Conservation (phyloP, 768 basidiomycete genomes). For the Phaffia australis region DNA sequence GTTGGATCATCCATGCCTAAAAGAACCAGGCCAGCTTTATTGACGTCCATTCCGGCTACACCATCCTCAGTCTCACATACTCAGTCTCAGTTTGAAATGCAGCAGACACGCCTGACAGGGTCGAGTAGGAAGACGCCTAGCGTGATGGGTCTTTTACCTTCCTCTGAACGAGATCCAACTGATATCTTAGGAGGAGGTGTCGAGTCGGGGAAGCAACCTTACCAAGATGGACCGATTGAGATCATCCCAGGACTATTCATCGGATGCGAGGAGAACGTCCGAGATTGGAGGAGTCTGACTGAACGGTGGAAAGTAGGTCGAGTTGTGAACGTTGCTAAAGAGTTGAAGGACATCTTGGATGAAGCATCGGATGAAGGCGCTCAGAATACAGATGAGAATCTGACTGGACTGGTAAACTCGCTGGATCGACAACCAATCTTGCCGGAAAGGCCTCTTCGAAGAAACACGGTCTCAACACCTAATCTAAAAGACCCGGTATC, state of each 20-base stretch:
- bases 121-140: not conserved
- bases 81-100: conserved; percentile 1
- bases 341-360: conserved; percentile 45
- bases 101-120: not conserved
- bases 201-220: conserved; percentile 43
- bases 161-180: conserved; percentile 21
- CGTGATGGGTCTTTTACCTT: conserved; percentile 15
- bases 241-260: conserved; percentile 78
- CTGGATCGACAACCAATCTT: not conserved
- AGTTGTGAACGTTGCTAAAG: conserved; percentile 86
- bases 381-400: not conserved
- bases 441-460: not conserved
- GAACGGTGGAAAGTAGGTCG: conserved; percentile 35
- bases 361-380: conserved; percentile 42
- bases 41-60: conserved; percentile 12
- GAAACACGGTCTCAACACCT: conserved; percentile 12
- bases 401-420: not conserved
- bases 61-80: conserved; percentile 12
- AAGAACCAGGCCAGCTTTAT: conserved; percentile 2
- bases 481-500: conserved; percentile 10
- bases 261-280: conserved; percentile 83
- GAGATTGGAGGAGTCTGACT: conserved; percentile 45
- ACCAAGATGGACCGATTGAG: conserved; percentile 68
- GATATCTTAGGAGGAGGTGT: conserved; percentile 1
- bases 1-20: too few species aligned